Evolutionary conservation across 495 filamentous ascomycete genomes (phyloP).

Genomic region (Rusavskia elegans): DNA sequence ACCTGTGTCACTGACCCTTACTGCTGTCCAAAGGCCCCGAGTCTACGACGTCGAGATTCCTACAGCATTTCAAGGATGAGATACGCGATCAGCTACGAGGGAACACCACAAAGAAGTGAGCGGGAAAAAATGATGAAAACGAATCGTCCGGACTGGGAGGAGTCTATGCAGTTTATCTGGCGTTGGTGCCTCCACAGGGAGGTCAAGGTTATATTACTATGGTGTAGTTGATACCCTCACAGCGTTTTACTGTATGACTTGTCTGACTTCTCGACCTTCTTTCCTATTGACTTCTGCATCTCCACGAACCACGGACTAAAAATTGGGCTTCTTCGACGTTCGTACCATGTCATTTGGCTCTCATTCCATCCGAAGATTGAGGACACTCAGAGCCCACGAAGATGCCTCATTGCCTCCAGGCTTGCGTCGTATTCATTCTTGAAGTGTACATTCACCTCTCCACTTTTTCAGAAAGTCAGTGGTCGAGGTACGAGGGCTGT

Average conservation of each 20-base stretch:
- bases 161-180: no score
- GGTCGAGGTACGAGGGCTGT: no score
- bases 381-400: constrained; percentile 18
- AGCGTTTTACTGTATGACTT: no score
- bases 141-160: no score
- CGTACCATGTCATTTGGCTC: constrained; percentile 28
- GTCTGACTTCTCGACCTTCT: neutral
- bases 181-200: no score
- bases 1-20: neutral
- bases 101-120: neutral
- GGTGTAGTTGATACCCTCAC: no score
- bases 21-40: neutral
- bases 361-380: constrained; percentile 35
- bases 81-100: neutral
- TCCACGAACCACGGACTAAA: constrained; percentile 22
- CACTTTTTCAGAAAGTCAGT: no score
- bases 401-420: constrained; percentile 5
- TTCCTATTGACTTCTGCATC: neutral
- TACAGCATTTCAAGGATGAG: neutral
- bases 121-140: no score
- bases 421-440: constrained; percentile 16
- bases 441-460: constrained; percentile 14
- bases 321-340: constrained; percentile 32
- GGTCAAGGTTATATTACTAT: no score
- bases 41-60: constrained; percentile 4